Evolutionary conservation across 2,329 filamentous ascomycete genomes (phyloP).

Genomic region (Bretziella fagacearum): DNA sequence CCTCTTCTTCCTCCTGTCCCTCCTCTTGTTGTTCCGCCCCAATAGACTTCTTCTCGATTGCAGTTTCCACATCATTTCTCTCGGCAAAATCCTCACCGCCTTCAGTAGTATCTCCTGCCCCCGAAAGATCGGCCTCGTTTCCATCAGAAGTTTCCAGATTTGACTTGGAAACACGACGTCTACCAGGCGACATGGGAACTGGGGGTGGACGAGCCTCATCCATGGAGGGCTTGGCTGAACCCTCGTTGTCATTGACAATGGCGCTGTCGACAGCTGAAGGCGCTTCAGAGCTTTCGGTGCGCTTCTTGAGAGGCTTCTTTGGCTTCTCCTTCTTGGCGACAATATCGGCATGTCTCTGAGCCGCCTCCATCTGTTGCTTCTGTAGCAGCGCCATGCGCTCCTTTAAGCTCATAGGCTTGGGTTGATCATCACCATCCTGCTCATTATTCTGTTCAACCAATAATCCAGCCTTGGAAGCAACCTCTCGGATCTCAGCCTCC

Average conservation of each 20-base stretch:
- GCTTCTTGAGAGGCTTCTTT: slow-evolving; percentile 53
- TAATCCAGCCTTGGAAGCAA: slow-evolving; percentile 52
- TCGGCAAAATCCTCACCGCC: slow-evolving; percentile 44
- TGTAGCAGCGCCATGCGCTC: slow-evolving; percentile 89
- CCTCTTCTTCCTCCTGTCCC: slow-evolving; percentile 33
- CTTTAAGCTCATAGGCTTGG: slow-evolving; percentile 84
- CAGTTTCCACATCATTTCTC: slow-evolving; percentile 25
- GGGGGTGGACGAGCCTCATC: slow-evolving; percentile 29
- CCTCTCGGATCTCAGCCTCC: slow-evolving; percentile 47
- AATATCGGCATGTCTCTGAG: slow-evolving; percentile 62
- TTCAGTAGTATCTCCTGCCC: slow-evolving; percentile 46
- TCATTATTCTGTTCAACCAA: slow-evolving; percentile 30
- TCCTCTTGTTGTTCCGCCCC: slow-evolving; percentile 51
- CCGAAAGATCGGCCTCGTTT: slow-evolving; percentile 49
- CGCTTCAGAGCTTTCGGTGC: slow-evolving; percentile 31
- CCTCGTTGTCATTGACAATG: slow-evolving; percentile 29
- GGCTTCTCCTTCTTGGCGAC: slow-evolving; percentile 73
- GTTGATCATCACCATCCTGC: slow-evolving; percentile 55
- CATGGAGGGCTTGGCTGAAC: slow-evolving; percentile 31
- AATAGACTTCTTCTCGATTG: slow-evolving; percentile 18
- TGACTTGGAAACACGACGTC: slow-evolving; percentile 26
- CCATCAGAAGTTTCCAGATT: slow-evolving; percentile 30
- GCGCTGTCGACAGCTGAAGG: slow-evolving; percentile 16
- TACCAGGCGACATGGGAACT: slow-evolving; percentile 35
- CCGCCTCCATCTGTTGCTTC: slow-evolving; percentile 83